These are phyloP conservation scores for Miamiensis avidus DNA, from an alignment of 169 alveolate genomes.

Conservation along the genomic window DNA sequence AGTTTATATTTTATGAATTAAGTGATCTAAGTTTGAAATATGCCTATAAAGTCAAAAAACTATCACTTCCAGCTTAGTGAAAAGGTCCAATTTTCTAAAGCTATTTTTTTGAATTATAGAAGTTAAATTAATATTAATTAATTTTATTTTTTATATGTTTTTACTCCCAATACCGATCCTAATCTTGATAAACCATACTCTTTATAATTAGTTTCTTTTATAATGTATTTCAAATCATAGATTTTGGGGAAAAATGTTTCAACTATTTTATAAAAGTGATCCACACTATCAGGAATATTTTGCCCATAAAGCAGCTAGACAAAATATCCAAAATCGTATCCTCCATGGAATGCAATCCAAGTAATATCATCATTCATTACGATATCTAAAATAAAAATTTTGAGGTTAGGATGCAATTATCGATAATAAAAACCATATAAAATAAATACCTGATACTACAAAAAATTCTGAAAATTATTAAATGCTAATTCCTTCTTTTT, in stretches of 20 bases:
- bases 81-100: slow-evolving; percentile 94
- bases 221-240: slow-evolving; percentile 93
- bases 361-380: slow-evolving; percentile 96
- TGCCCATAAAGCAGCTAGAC: slow-evolving; percentile 90
- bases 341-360: slow-evolving; percentile 98
- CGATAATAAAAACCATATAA: slow-evolving; percentile 62
- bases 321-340: slow-evolving; percentile 97
- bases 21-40: slow-evolving; percentile 86
- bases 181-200: slow-evolving; percentile 60
- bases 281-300: slow-evolving; percentile 92
- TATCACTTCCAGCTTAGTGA: slow-evolving; percentile 99
- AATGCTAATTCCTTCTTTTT: slow-evolving; percentile 52
- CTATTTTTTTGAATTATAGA: background rate
- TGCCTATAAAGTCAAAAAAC: slow-evolving; percentile 94
- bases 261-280: slow-evolving; percentile 89
- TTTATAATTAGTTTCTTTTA: slow-evolving; percentile 85
- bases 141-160: background rate
- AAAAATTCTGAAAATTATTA: slow-evolving; percentile 38
- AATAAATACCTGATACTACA: slow-evolving; percentile 51
- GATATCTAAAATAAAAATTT: slow-evolving; percentile 94
- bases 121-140: too few species aligned
- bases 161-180: slow-evolving; percentile 57
- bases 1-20: background rate
- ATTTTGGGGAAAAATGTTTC: slow-evolving; percentile 94
- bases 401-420: slow-evolving; percentile 92